These are phyloP conservation scores for Phoma sp. DNA, from an alignment of 2,329 filamentous ascomycete genomes.

Conservation along the genomic window DNA sequence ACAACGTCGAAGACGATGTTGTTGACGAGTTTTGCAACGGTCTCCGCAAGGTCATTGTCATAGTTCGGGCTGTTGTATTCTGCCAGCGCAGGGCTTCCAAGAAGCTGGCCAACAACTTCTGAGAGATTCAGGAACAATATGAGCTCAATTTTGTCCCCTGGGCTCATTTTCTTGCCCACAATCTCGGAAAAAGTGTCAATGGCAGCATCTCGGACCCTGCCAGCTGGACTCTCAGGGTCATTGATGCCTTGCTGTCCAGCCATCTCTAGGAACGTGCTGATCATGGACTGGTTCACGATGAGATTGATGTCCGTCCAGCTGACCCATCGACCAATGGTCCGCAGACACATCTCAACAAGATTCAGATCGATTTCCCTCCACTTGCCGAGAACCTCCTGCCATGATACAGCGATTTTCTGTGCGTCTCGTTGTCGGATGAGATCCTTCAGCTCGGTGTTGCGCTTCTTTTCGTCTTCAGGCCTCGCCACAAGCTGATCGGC, in stretches of 20 bases:
- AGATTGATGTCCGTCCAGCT: constrained; percentile 98
- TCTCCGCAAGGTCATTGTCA: constrained; percentile 94
- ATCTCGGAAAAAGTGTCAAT: constrained; percentile 97
- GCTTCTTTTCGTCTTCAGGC: constrained; percentile 78
- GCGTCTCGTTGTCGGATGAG: constrained; percentile 86
- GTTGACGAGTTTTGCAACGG: constrained; percentile 94
- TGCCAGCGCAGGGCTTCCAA: constrained; percentile 80
- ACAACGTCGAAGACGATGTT: constrained; percentile 87
- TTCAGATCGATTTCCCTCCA: constrained; percentile 73
- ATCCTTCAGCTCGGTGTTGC: constrained; percentile 91
- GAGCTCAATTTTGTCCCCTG: constrained; percentile 90
- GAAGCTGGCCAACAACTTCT: constrained; percentile 84
- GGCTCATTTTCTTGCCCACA: constrained; percentile 96
- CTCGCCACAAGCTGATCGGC: constrained; percentile 88
- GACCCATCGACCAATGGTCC: constrained; percentile 95
- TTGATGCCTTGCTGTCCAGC: constrained; percentile 73
- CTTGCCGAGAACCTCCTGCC: constrained; percentile 86
- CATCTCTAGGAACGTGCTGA: constrained; percentile 83
- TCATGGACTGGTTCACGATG: constrained; percentile 82
- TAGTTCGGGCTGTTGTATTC: constrained; percentile 84
- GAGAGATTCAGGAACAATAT: constrained; percentile 89
- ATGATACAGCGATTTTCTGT: constrained; percentile 84
- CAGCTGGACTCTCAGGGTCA: constrained; percentile 64
- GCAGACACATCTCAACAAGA: constrained; percentile 86
- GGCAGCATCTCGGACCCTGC: constrained; percentile 86